Conservation (phyloP, 331 rosid genomes). For the Ulmus americana region DNA sequence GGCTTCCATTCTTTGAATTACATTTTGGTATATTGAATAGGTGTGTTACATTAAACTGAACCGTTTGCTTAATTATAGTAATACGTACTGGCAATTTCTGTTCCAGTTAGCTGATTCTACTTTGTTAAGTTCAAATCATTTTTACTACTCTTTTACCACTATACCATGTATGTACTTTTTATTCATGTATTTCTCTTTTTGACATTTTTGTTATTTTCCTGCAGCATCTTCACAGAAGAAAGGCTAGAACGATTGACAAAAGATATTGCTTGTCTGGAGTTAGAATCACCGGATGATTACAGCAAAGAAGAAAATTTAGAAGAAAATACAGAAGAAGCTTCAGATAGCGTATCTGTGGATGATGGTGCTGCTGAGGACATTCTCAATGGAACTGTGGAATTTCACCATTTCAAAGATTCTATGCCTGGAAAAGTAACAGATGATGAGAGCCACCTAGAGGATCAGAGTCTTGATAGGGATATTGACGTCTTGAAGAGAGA, state of each 20-base stretch:
- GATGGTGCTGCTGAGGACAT: conserved; percentile 33
- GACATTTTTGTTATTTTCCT: conserved; percentile 33
- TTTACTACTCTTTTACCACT: not conserved
- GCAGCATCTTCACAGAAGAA: conserved; percentile 94
- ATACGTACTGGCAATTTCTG: not conserved
- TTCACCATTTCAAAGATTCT: conserved; percentile 34
- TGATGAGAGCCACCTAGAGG: conserved; percentile 35
- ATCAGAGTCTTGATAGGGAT: conserved; percentile 33
- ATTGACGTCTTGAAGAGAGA: conserved; percentile 27
- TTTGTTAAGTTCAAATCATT: no score
- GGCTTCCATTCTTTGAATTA: conserved; percentile 82
- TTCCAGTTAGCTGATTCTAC: not conserved
- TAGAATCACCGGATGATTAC: conserved; percentile 40
- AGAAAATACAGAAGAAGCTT: conserved; percentile 39
- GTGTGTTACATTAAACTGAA: conserved; percentile 33
- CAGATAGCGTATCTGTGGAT: conserved; percentile 29
- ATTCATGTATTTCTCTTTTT: not conserved
- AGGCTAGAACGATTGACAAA: conserved; percentile 78
- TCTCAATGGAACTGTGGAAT: conserved; percentile 29
- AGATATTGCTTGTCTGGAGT: conserved; percentile 54
- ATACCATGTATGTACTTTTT: not conserved
- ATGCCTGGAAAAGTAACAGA: conserved; percentile 31
- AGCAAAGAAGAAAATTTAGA: conserved; percentile 33
- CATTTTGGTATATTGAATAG: conserved; percentile 93
- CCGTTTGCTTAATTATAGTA: not conserved